Base-by-base conservation (phyloP, 768 basidiomycete genomes). In the Leccinum truebloodii region DNA sequence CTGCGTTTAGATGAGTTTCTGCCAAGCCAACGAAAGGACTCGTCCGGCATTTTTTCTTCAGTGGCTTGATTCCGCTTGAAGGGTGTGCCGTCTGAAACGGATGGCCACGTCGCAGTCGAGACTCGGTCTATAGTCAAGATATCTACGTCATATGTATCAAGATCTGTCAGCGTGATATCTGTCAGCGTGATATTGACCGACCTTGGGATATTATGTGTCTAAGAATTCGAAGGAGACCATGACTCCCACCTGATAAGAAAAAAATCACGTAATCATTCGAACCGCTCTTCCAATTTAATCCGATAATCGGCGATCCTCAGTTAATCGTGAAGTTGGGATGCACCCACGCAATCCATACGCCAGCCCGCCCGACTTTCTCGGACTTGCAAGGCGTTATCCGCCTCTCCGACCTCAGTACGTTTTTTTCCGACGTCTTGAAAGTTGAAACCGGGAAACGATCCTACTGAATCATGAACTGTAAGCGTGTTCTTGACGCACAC, bases 311-410 rank as follows among this genome's bases (percentile, higher is more conserved):
- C 1, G 32, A 32, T 10, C 32, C 34, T 39, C 20, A 9, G 20
- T 46, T 46, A 3, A 10, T 20, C 46, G 20, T 20, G 48, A 22
- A 4, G 28, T 26, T 24, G n/a, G 9, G 7, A 49, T 49, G 48
- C 49, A 50, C 16, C 26, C 26, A 26, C 49, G 49, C 14, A 50
- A 50, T 65, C 74, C 73, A 3, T 87, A 87, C 64, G 64, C 63
- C 0, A 64, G 59, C 0, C 76, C 78, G 0, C 81, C 85, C 0
- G 83, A 93, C 72, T 95, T 95, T 65, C 55, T 66, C 1, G 66
- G 68, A 16, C 79, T 95, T 6, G 86, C 88, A 0, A 71, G 76
- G 10, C 74, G 72, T 1, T 88, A 87, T 70, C 83, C 86, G 0
- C 73, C 82, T 2, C 79, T 94, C 22, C 74, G 76, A 60, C 75